phyloP scores from a whole-genome alignment of 371 early-diverging fungal genomes.

The Mortierella sp. region DNA sequence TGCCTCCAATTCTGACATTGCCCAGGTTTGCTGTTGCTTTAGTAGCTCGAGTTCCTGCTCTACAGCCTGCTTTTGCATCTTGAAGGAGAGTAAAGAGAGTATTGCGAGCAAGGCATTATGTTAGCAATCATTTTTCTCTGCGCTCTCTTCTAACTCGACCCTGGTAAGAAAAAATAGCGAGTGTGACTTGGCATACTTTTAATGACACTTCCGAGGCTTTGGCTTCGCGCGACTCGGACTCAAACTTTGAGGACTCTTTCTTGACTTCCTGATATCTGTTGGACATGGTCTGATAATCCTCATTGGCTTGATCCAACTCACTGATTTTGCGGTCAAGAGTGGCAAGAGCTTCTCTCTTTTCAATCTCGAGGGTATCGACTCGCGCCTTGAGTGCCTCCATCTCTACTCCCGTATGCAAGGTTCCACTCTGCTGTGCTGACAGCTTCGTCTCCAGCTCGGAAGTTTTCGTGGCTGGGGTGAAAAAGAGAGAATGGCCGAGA shows the following conservation, averaged over 20 bases:
- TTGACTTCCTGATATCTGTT: conserved; percentile 36
- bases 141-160: not conserved
- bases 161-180: too few relatives aligned
- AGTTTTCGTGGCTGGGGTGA: conserved; percentile 20
- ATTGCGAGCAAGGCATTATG: not conserved
- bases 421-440: conserved; percentile 36
- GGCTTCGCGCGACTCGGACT: conserved; percentile 44
- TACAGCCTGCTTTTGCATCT: conserved; percentile 48
- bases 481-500: not conserved
- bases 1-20: conserved; percentile 31
- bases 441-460: conserved; percentile 32
- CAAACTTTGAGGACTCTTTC: conserved; percentile 37
- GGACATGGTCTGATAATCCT: conserved; percentile 39
- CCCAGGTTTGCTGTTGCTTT: conserved; percentile 41
- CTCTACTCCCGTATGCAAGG: conserved; percentile 36
- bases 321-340: conserved; percentile 40
- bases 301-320: conserved; percentile 40
- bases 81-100: not conserved
- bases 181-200: conserved; percentile 33
- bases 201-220: conserved; percentile 45
- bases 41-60: conserved; percentile 48
- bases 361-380: conserved; percentile 35
- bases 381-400: conserved; percentile 27
- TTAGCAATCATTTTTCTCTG: not conserved
- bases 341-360: conserved; percentile 37